phyloP scores from a whole-genome alignment of 371 early-diverging fungal genomes.

The Mortierella sp. region DNA sequence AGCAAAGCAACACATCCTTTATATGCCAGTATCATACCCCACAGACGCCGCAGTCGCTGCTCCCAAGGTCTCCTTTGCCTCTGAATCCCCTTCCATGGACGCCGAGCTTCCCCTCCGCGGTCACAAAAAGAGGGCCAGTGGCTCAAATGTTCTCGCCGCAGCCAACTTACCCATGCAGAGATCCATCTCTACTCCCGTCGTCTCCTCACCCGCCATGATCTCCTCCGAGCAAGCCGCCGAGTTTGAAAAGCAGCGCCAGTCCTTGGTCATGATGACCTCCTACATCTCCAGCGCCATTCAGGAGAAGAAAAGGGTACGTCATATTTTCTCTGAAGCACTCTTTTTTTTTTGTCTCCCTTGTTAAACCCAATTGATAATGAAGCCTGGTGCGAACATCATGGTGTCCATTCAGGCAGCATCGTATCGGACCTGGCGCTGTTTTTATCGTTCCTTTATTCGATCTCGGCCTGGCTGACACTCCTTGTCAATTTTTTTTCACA shows the following conservation, averaged over 20 bases:
- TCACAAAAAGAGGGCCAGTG: conserved; percentile 42
- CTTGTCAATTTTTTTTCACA: conserved; percentile 27
- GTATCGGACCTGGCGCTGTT: not conserved
- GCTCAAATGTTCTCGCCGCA: conserved; percentile 18
- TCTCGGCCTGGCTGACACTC: not conserved
- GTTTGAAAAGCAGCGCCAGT: conserved; percentile 52
- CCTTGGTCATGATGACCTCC: conserved; percentile 51
- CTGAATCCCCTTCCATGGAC: conserved; percentile 14
- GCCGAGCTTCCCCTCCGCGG: conserved; percentile 5
- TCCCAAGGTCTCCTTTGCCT: conserved; percentile 37
- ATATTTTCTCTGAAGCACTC: not conserved
- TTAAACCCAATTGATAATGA: too few species aligned
- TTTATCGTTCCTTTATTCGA: not conserved
- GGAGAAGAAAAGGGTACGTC: conserved; percentile 46
- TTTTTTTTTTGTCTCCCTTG: too few species aligned
- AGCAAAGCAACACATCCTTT: not conserved
- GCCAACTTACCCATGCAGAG: conserved; percentile 42
- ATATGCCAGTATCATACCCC: conserved; percentile 51
- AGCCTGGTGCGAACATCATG: not conserved
- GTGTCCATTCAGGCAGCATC: not conserved
- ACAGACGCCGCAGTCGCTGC: conserved; percentile 26
- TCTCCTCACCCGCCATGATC: conserved; percentile 44
- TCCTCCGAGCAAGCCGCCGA: conserved; percentile 43
- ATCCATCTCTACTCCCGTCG: conserved; percentile 43
- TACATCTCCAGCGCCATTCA: conserved; percentile 51